Percentiles rank a stretch among this genome's conserved stretches.
Conservation (phyloP, 2,329 filamentous ascomycete genomes). For the Rachicladosporium sp. region DNA sequence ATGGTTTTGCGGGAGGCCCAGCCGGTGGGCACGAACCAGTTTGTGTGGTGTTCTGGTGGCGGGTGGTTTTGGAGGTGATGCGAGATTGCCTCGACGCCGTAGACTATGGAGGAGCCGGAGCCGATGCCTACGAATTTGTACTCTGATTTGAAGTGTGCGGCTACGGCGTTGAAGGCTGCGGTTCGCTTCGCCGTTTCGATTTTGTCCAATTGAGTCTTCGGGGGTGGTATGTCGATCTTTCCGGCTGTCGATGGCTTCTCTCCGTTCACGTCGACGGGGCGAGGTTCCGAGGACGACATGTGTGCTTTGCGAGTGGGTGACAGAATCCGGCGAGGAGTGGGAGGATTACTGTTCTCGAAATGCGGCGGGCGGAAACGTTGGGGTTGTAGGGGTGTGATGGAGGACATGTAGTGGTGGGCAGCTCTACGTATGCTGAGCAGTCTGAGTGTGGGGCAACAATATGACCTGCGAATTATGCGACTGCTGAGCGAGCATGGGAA, state of each 20-base stretch:
- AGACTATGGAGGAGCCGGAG: constrained; percentile 69
- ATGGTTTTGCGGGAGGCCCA: constrained; percentile 85
- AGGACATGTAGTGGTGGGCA: no score
- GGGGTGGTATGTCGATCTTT: constrained; percentile 3
- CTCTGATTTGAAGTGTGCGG: constrained; percentile 53
- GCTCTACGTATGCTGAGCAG: no score
- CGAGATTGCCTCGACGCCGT: constrained; percentile 70
- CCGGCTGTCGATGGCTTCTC: no score
- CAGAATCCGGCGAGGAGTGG: not conserved
- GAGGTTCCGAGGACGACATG: no score
- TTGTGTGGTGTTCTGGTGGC: constrained; percentile 41
- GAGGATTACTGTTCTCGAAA: not conserved
- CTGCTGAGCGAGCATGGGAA: no score
- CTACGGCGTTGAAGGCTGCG: constrained; percentile 62
- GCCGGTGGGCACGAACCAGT: constrained; percentile 85
- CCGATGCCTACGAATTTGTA: constrained; percentile 65
- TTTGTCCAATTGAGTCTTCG: constrained; percentile 2
- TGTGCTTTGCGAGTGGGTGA: not conserved
- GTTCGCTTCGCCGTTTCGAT: constrained; percentile 64
- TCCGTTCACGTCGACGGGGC: no score
- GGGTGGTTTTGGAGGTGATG: constrained; percentile 37
- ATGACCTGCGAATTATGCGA: no score
- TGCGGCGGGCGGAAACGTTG: not conserved
- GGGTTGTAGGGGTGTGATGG: no score
- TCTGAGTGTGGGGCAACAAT: no score